A percentile compares a stretch with the other conserved stretches of the same genome.
These are phyloP conservation scores for Asterionellopsis glacialis DNA, from an alignment of 108 stramenopile genomes.

Conservation along the genomic window DNA sequence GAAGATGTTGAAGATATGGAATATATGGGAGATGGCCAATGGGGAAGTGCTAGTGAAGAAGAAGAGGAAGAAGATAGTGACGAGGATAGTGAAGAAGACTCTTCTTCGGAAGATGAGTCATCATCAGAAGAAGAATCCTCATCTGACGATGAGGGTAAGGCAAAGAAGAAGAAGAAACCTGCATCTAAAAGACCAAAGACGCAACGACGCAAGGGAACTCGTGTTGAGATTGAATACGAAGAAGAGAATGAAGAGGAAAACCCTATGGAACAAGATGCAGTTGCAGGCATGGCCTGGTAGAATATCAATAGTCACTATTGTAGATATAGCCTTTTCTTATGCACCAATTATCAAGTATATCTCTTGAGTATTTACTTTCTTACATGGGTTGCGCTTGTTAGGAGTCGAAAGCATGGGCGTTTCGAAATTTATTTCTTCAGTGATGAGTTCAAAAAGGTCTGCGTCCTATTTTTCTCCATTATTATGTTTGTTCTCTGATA, in stretches of 20 bases:
- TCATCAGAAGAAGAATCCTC: conserved; percentile 11
- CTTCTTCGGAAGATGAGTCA: conserved; percentile 26
- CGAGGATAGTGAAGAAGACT: conserved; percentile 26
- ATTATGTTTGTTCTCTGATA: too few species aligned
- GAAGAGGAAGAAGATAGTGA: conserved; percentile 40
- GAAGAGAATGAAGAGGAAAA: conserved; percentile 68
- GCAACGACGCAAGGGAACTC: conserved; percentile 40
- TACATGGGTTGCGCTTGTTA: too few species aligned
- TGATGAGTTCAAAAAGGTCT: too few species aligned
- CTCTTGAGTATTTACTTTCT: too few species aligned
- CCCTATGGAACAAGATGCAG: conserved; percentile 9
- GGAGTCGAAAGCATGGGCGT: too few species aligned
- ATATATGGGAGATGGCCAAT: conserved; percentile 56
- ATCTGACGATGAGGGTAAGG: conserved; percentile 19
- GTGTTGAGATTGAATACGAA: conserved; percentile 84
- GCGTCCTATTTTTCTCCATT: too few species aligned
- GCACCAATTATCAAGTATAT: too few species aligned
- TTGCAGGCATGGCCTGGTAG: conserved; percentile 1
- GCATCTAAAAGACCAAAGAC: conserved; percentile 22
- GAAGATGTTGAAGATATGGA: conserved; percentile 80
- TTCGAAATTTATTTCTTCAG: too few species aligned
- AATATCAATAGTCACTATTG: background rate
- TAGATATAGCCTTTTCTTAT: too few species aligned
- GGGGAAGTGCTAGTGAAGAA: conserved; percentile 31
- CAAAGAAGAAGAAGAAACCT: conserved; percentile 32